These are phyloP conservation scores for Pseudophaeomoniella oleicola DNA, from an alignment of 2,329 filamentous ascomycete genomes.

Conservation along the genomic window DNA sequence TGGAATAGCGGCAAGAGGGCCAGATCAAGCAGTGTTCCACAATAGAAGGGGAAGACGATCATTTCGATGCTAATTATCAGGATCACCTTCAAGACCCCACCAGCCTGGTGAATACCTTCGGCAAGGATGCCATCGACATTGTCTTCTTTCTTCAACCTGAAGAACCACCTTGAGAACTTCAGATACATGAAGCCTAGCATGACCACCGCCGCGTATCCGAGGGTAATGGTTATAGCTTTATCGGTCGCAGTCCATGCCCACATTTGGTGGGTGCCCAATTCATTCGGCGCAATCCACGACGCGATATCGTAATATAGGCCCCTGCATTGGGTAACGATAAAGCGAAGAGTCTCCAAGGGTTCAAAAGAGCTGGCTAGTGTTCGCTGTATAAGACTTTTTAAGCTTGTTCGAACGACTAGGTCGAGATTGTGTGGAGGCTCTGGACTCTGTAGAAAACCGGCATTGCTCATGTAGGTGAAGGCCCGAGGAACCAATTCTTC, in stretches of 20 bases:
- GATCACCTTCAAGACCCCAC: constrained; percentile 94
- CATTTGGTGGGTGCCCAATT: constrained; percentile 16
- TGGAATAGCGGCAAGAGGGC: constrained; percentile 84
- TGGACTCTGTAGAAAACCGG: neutral
- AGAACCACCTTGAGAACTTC: constrained; percentile 55
- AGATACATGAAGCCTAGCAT: constrained; percentile 66
- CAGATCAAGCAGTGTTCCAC: constrained; percentile 75
- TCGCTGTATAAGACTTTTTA: neutral
- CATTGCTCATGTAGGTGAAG: neutral
- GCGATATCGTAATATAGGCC: no score
- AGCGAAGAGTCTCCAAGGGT: neutral
- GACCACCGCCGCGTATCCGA: constrained; percentile 69
- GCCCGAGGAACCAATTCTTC: constrained; percentile 29
- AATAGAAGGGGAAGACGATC: constrained; percentile 93
- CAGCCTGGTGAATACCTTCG: constrained; percentile 79
- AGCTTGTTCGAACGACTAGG: neutral
- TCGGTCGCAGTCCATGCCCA: constrained; percentile 57
- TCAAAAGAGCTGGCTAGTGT: neutral
- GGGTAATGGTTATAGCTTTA: constrained; percentile 56
- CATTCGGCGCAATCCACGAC: no score
- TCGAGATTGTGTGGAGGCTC: neutral
- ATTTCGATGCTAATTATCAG: constrained; percentile 98
- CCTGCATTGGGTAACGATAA: no score
- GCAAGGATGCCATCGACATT: constrained; percentile 60
- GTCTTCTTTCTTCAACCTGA: constrained; percentile 37